Evolutionary conservation across 345 rosid species (phyloP), one percentile per base, ranked within the genome.

Genomic region (Salix viminalis): DNA sequence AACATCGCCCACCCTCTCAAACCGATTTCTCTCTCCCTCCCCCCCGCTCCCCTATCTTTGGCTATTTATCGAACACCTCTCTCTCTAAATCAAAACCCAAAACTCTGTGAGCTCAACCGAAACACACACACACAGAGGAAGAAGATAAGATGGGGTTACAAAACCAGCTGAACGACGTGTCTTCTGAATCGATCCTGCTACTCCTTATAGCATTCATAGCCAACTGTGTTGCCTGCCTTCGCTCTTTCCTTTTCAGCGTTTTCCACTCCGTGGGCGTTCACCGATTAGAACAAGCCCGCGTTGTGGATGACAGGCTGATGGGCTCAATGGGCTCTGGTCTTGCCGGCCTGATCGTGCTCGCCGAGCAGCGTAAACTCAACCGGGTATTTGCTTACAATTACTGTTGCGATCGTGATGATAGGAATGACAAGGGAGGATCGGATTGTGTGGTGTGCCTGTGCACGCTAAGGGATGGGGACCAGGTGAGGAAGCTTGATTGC

Each of bases 141-240:
- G 44, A 28, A 19, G 34, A 65, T 24, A 61, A 18, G 77, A 93
- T 93, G 97, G 96, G 97, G 14, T 74, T 93, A 56, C 92, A 90
- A 74, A 83, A 86, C 83, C 92, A 90, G 77, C 88, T 91, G 10
- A 83, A 79, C 86, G 96, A 91, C 84, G 85, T 91, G 65, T 87
- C 94, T n/a, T 88, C 94, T 23, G 98, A 89, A 75, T 93, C 98
- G 21, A 87, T 91, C 74, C 96, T 93, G 15, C 86, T 90, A 0
- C 79, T 91, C 30, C 78, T 93, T 10, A 32, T 90, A 18, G 91
- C 93, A 62, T 75, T 89, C 82, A 54, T 91, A 82, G 93, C 93
- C 84, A 87, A 84, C 68, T 86, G 75, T 72, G 28, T 91, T 70
- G 77, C 71, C 77, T 75, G 76, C 69, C 80, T 91, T 86, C 89